Percentiles rank a stretch among this genome's conserved stretches.
Conservation (phyloP, 306 rosid species). For the Malus fusca region DNA sequence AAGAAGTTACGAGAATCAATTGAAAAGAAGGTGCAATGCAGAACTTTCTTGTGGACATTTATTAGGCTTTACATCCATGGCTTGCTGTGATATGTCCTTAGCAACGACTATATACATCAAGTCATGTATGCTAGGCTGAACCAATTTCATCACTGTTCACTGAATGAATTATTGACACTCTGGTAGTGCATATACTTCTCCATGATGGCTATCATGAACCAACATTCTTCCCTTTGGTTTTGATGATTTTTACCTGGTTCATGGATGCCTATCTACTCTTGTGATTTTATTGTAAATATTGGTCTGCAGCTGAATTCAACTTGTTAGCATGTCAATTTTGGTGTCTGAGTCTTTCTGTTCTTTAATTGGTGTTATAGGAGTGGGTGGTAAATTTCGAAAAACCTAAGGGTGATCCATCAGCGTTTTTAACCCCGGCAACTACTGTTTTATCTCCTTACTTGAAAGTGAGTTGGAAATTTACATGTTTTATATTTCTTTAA, state of each 20-base stretch:
- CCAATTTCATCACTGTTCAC: neutral
- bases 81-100: neutral
- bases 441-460: conserved; percentile 84
- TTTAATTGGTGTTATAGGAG: conserved; percentile 28
- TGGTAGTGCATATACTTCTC: neutral
- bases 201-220: neutral
- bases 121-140: neutral
- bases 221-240: neutral
- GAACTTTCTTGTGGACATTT: neutral
- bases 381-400: conserved; percentile 93
- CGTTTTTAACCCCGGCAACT: conserved; percentile 78
- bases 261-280: neutral
- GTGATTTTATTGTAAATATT: neutral
- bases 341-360: neutral
- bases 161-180: neutral
- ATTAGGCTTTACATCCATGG: neutral
- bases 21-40: conserved; percentile 45
- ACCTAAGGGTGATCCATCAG: conserved; percentile 90
- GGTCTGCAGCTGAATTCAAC: neutral
- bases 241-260: neutral
- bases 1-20: conserved; percentile 61
- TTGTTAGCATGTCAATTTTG: conserved; percentile 5
- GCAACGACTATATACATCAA: neutral
- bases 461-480: conserved; percentile 55
- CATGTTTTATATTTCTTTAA: neutral